A percentile compares a stretch with the other conserved stretches of the same genome.
phyloP scores from a whole-genome alignment of 495 filamentous ascomycete genomes.

The Clavariopsis aquatica region DNA sequence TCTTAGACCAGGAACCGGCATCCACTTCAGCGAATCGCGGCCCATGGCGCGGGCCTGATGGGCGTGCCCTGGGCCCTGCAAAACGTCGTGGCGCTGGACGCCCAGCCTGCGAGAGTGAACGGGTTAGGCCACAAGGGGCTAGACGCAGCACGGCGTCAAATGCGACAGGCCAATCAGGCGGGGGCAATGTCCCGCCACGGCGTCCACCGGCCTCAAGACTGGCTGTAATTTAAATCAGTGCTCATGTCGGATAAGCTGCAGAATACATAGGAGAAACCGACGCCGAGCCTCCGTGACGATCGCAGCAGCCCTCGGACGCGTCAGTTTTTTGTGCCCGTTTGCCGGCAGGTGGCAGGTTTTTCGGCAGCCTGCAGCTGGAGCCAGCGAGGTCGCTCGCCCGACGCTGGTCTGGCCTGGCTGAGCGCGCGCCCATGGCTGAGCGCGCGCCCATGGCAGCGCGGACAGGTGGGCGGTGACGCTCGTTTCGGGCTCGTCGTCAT shows the following conservation, averaged over 20 bases:
- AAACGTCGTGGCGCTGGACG: conserved; percentile 28
- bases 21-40: conserved; percentile 27
- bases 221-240: conserved; percentile 2
- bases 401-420: background rate
- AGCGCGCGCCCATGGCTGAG: background rate
- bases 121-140: conserved; percentile 15
- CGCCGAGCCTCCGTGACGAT: conserved; percentile 17
- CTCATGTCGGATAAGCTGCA: conserved; percentile 3
- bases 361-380: too few species aligned
- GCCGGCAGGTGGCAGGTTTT: too few species aligned
- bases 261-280: conserved; percentile 29
- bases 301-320: background rate
- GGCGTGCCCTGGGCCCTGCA: conserved; percentile 10
- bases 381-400: too few species aligned
- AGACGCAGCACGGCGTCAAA: background rate
- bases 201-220: background rate
- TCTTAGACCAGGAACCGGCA: conserved; percentile 3
- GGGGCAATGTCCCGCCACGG: conserved; percentile 26
- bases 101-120: conserved; percentile 8
- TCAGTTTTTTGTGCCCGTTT: background rate
- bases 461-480: background rate
- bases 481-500: conserved; percentile 5
- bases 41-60: conserved; percentile 3
- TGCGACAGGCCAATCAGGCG: conserved; percentile 27
- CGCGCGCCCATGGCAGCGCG: background rate